A percentile compares a stretch with the other conserved stretches of the same genome.
Conservation (phyloP, 2,329 filamentous ascomycete species). For the Boeremia exigua region DNA sequence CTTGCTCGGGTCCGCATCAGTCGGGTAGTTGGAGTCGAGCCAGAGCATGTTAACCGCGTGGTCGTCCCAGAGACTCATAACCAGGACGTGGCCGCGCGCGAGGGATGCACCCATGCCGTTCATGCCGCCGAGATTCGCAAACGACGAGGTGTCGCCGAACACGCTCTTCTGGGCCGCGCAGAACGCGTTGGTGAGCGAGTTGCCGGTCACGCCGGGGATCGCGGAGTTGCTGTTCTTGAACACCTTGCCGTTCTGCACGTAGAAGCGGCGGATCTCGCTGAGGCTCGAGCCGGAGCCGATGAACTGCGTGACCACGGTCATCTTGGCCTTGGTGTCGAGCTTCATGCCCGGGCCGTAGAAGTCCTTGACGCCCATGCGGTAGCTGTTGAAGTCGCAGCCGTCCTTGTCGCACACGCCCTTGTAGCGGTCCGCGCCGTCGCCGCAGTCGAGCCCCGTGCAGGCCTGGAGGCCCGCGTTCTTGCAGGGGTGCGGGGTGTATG, state of each 20-base stretch:
- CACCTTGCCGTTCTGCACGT: slow-evolving; percentile 58
- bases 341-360: slow-evolving; percentile 67
- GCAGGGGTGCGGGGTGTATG: slow-evolving; percentile 72
- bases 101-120: slow-evolving; percentile 62
- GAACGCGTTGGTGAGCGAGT: slow-evolving; percentile 64
- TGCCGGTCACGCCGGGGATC: slow-evolving; percentile 54
- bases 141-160: slow-evolving; percentile 62
- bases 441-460: slow-evolving; percentile 57
- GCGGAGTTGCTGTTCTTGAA: slow-evolving; percentile 54
- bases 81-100: slow-evolving; percentile 66
- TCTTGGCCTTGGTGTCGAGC: slow-evolving; percentile 51
- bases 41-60: slow-evolving; percentile 65
- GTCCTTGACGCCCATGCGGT: slow-evolving; percentile 67
- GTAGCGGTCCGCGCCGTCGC: slow-evolving; percentile 60
- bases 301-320: slow-evolving; percentile 62
- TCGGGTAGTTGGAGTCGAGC: too few relatives aligned
- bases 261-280: slow-evolving; percentile 57
- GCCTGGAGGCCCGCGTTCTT: slow-evolving; percentile 55
- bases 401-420: slow-evolving; percentile 70
- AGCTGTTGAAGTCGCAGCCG: slow-evolving; percentile 68
- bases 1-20: slow-evolving; percentile 19
- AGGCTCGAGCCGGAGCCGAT: slow-evolving; percentile 51
- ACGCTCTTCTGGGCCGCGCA: slow-evolving; percentile 63
- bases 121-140: slow-evolving; percentile 63
- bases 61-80: slow-evolving; percentile 70